These are phyloP conservation scores for Citropsis articulata DNA, from an alignment of 345 rosid species.

Conservation along the genomic window DNA sequence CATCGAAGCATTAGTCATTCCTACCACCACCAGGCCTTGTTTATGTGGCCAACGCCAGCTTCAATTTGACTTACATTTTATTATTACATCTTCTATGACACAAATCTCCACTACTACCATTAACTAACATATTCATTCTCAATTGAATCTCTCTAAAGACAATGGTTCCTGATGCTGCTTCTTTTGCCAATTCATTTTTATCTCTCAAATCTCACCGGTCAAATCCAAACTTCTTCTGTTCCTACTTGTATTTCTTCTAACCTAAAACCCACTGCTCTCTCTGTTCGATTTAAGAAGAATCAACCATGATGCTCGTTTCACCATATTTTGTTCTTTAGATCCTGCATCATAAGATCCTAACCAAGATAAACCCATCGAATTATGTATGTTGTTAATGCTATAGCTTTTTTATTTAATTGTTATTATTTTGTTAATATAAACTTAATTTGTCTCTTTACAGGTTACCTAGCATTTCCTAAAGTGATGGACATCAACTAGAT, in stretches of 20 bases:
- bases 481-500: slow-evolving; percentile 93
- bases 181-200: neutral
- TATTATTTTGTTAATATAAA: neutral
- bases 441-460: slow-evolving; percentile 23
- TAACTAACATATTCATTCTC: too few species aligned
- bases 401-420: neutral
- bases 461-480: slow-evolving; percentile 57
- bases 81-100: too few species aligned
- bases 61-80: too few species aligned
- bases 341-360: slow-evolving; percentile 25
- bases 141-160: neutral
- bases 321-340: slow-evolving; percentile 31
- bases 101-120: too few species aligned
- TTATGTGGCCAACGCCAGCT: too few species aligned
- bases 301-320: slow-evolving; percentile 9
- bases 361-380: slow-evolving; percentile 41
- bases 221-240: neutral
- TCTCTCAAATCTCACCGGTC: neutral
- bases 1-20: too few species aligned
- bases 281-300: neutral
- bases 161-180: neutral
- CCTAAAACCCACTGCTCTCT: neutral
- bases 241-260: neutral
- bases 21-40: too few species aligned
- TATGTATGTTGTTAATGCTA: slow-evolving; percentile 19